Evolutionary conservation across 768 basidiomycete species (phyloP), one percentile per base, ranked within the genome.

Genomic region (Epithele typhae): DNA sequence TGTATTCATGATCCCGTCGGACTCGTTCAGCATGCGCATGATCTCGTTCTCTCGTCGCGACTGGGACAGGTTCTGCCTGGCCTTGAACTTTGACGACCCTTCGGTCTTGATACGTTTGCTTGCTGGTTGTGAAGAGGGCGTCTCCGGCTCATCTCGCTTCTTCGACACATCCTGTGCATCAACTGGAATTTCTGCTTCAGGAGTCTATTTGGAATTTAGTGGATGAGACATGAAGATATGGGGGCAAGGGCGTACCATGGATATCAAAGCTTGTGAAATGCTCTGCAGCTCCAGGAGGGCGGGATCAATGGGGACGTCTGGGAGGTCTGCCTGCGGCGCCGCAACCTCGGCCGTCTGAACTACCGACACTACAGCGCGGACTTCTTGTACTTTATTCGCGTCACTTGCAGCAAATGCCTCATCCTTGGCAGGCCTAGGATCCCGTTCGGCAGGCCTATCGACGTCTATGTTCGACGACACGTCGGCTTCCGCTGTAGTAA

Each of bases 11-110:
- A 91, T 77, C 1, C 90, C 91, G 6, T 84, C 84, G 42, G 76
- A 65, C 19, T 69, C 73, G 46, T 81, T 74, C n/a, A 92, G 64
- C 18, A 87, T 74, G 24, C 77, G 79, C 45, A 81, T 59, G 39
- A 92, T 62, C 62, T 93, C 91, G 50, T 86, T 88, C 67, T 92
- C 88, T 18, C 91, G 79, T 3, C 87, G 79, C 34, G 89, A 68
- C 47, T 84, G 75, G 14, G 90, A 87, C 21, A 92, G 78, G 53
- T 92, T 93, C 39, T 79, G 70, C 51, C 74, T 77, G 23, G 67
- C 49, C 24, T 65, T 61, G 19, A 36, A 50, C 19, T 39, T 46
- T 19, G 24, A 37, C 21, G 38, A 30, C 2, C 41, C 42, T 1
- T 45, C 43, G 11, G 48, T 37, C 45, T 54, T 58, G 14, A 44